Evolutionary conservation across 2,329 filamentous ascomycete species (phyloP).

Genomic region (Clarireedia paspali): DNA sequence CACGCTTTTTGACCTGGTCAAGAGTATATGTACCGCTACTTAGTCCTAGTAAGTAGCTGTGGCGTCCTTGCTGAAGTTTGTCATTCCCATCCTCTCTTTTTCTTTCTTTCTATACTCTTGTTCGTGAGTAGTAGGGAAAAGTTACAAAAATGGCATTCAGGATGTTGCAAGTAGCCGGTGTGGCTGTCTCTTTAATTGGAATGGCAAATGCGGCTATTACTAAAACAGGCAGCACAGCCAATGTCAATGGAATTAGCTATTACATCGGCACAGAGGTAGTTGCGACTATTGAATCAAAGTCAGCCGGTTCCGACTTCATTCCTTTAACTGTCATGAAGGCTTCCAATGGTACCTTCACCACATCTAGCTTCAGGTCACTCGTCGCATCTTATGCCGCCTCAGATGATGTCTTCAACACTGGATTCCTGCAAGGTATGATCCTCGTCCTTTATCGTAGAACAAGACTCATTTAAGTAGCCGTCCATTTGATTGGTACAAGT

Average conservation of each 20-base stretch:
- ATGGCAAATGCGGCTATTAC: constrained; percentile 6
- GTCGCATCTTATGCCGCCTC: constrained; percentile 18
- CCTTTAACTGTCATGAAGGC: constrained; percentile 23
- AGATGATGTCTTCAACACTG: constrained; percentile 25
- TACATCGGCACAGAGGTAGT: constrained; percentile 23
- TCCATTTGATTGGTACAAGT: constrained; percentile 2
- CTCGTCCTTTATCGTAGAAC: neutral
- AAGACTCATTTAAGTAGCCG: constrained; percentile 1
- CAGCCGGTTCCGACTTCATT: constrained; percentile 17
- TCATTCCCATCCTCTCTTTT: too few relatives aligned
- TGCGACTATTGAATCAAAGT: constrained; percentile 16
- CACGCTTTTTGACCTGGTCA: neutral
- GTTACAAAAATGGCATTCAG: neutral
- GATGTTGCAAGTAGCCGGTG: neutral
- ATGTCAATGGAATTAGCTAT: constrained; percentile 29
- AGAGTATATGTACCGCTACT: neutral
- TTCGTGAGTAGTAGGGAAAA: neutral
- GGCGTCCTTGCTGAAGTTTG: neutral
- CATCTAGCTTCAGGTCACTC: constrained; percentile 13
- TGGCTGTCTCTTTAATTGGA: constrained; percentile 1
- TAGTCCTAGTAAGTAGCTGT: neutral
- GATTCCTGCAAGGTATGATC: constrained; percentile 22
- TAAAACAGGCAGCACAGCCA: constrained; percentile 5
- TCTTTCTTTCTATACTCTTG: too few relatives aligned
- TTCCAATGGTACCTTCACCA: constrained; percentile 14